phyloP scores from a whole-genome alignment of 352 stramenopile genomes.

The Phytopythium mirpurense region DNA sequence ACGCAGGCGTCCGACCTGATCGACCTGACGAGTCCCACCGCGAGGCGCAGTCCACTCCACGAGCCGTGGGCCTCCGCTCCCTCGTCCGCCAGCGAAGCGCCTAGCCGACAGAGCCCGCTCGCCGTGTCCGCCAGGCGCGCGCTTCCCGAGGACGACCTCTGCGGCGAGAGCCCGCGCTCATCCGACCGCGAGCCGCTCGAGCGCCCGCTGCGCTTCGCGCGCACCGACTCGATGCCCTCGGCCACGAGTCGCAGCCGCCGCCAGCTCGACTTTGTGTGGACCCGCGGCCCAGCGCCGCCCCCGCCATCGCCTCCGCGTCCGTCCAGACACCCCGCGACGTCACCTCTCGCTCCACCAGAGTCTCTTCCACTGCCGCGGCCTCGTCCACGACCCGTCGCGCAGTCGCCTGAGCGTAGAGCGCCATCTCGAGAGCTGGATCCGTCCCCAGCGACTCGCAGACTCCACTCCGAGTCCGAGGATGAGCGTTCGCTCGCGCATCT shows the following conservation, averaged over 20 bases:
- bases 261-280: constrained; percentile 5
- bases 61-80: constrained; percentile 5
- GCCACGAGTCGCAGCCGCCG: constrained; percentile 5
- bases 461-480: background rate
- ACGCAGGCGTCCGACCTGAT: constrained; percentile 29
- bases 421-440: background rate
- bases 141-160: constrained; percentile 36
- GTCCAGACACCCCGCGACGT: background rate
- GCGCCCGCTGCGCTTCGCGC: constrained; percentile 5
- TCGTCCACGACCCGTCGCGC: background rate
- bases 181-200: constrained; percentile 7
- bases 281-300: background rate
- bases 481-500: too few relatives aligned
- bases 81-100: background rate
- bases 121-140: background rate
- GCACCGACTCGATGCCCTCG: constrained; percentile 5
- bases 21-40: constrained; percentile 49
- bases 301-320: background rate
- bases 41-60: background rate
- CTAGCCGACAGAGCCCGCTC: background rate
- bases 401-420: background rate
- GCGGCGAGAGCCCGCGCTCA: constrained; percentile 47
- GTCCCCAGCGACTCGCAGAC: background rate
- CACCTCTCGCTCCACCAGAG: background rate
- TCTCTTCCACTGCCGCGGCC: background rate